A percentile compares a stretch with the other conserved stretches of the same genome.
Evolutionary conservation across 345 rosid genomes (phyloP).

Genomic region (Eutrema heterophyllum): DNA sequence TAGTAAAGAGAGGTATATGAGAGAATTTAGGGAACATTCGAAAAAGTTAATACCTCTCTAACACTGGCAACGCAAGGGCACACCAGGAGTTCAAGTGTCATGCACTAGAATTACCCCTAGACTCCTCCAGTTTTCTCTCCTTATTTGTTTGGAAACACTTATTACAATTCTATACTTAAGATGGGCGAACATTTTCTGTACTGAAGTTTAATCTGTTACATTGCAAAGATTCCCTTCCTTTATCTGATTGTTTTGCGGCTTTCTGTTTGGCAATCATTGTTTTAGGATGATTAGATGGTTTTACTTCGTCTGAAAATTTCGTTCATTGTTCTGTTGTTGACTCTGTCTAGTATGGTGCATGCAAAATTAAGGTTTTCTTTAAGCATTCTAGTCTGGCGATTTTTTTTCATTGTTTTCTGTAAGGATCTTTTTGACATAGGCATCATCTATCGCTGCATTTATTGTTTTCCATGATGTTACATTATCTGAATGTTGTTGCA

Average conservation of each 20-base stretch:
- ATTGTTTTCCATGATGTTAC: conserved; percentile 18
- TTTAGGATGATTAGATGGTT: neutral
- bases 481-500: conserved; percentile 42
- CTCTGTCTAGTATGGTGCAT: conserved; percentile 5
- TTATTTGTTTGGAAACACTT: neutral
- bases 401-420: neutral
- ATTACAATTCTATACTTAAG: neutral
- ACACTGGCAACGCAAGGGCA: conserved; percentile 2
- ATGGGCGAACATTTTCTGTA: neutral
- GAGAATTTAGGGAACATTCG: neutral
- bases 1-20: conserved; percentile 1
- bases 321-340: conserved; percentile 16
- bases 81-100: conserved; percentile 3
- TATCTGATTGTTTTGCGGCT: conserved; percentile 5
- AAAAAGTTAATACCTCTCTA: neutral
- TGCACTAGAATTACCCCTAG: conserved; percentile 9
- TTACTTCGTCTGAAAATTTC: neutral
- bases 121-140: neutral
- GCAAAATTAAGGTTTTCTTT: conserved; percentile 6
- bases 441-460: conserved; percentile 9
- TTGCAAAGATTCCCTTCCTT: conserved; percentile 6
- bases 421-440: neutral
- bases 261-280: conserved; percentile 5
- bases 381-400: neutral
- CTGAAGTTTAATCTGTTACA: neutral